phyloP scores from a whole-genome alignment of 345 rosid genomes.

The Salix viminalis region DNA sequence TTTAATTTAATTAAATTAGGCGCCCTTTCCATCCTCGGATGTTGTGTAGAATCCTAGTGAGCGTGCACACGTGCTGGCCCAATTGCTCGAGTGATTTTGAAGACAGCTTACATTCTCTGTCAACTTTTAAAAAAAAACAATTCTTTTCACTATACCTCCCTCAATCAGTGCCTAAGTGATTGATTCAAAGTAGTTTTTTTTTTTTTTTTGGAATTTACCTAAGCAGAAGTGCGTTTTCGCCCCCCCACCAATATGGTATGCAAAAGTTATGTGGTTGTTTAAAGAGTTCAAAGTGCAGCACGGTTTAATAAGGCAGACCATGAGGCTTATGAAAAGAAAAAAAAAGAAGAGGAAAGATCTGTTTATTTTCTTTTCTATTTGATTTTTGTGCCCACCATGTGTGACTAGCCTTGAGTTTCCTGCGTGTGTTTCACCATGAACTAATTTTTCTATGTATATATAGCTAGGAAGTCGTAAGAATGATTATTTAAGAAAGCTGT shows the following conservation, averaged over 20 bases:
- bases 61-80: slow-evolving; percentile 35
- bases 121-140: not conserved
- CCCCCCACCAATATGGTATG: not conserved
- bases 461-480: not conserved
- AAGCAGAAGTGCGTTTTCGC: too few relatives aligned
- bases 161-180: not conserved
- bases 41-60: slow-evolving; percentile 22
- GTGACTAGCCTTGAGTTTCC: too few relatives aligned
- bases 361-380: too few relatives aligned
- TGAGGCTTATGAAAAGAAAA: too few relatives aligned
- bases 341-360: too few relatives aligned
- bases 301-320: too few relatives aligned
- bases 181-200: not conserved
- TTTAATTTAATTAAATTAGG: too few relatives aligned
- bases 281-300: too few relatives aligned
- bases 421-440: too few relatives aligned
- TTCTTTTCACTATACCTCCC: not conserved
- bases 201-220: not conserved
- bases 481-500: not conserved
- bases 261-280: too few relatives aligned
- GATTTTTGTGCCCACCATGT: too few relatives aligned
- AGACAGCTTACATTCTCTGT: slow-evolving; percentile 56
- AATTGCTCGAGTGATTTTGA: slow-evolving; percentile 47
- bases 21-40: not conserved
- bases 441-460: not conserved